phyloP scores from a whole-genome alignment of 2,329 filamentous ascomycete species.

The Rutstroemia sp. region DNA sequence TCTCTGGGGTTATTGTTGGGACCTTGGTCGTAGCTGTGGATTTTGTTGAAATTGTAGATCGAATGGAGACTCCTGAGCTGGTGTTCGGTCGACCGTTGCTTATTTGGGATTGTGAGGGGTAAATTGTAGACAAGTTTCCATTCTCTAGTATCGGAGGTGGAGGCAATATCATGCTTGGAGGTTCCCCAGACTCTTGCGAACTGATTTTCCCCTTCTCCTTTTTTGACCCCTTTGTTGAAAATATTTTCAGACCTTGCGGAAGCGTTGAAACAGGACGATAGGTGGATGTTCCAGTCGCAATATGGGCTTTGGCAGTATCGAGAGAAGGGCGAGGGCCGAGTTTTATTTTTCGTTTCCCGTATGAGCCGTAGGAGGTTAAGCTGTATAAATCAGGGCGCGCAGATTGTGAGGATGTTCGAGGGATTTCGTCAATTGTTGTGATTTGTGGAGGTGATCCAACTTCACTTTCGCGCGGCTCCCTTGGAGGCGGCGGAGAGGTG shows the following conservation, averaged over 20 bases:
- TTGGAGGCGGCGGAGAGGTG: slow-evolving; percentile 9
- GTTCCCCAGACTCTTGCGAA: slow-evolving; percentile 29
- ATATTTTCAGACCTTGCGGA: slow-evolving; percentile 70
- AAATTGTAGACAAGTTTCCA: slow-evolving; percentile 13
- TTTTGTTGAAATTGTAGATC: slow-evolving; percentile 16
- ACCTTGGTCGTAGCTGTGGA: slow-evolving; percentile 25
- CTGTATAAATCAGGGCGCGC: slow-evolving; percentile 43
- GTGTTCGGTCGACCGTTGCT: slow-evolving; percentile 29
- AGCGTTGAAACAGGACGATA: slow-evolving; percentile 70
- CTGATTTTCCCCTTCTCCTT: slow-evolving; percentile 39
- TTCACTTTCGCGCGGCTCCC: slow-evolving; percentile 15
- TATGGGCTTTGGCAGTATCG: slow-evolving; percentile 53
- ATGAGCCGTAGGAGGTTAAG: slow-evolving; percentile 39
- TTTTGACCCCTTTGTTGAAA: slow-evolving; percentile 46
- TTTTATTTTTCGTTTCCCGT: slow-evolving; percentile 74
- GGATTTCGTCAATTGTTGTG: slow-evolving; percentile 16
- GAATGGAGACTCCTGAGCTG: slow-evolving; percentile 23
- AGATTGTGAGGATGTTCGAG: slow-evolving; percentile 40
- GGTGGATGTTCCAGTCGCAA: slow-evolving; percentile 50
- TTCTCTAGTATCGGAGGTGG: slow-evolving; percentile 21
- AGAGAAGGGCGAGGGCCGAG: slow-evolving; percentile 77
- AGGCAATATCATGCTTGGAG: slow-evolving; percentile 24
- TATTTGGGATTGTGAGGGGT: slow-evolving; percentile 25
- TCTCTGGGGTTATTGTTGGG: slow-evolving; percentile 72
- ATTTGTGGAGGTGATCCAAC: slow-evolving; percentile 16